Evolutionary conservation across 2,329 filamentous ascomycete species (phyloP), one percentile per base, ranked within the genome.

Genomic region (Fusarium tjaetaba): DNA sequence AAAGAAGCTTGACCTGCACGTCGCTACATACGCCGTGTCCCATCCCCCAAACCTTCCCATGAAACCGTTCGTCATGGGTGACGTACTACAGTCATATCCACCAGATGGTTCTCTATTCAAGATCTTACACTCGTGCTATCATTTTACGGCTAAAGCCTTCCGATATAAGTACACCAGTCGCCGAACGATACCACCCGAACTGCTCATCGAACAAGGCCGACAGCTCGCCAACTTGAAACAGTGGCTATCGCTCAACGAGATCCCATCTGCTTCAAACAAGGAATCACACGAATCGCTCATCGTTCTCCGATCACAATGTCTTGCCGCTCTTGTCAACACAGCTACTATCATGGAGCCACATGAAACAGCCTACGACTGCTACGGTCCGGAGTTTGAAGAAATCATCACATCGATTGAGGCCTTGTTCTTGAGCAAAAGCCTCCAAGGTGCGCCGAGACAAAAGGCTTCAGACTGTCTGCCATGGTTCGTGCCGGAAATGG

Each of bases 181-280:
- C 6, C 62, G 72, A 15, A 4, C 51, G 0, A 55, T 66, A 5
- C 72, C 74, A 4, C 67, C 74, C 3, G 64, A 73, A 2, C 22
- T 76, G 11, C 74, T 76, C n/a, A 73, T 76, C 4, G 72, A 76
- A 8, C 74, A 75, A 30, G 74, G 74, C 15, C 72, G 65, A 8
- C 72, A 73, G 14, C 67, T 76, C 4, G 41, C 58, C 3, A 65
- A 36, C 20, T 11, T 76, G 14, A 73, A 68, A 11, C 72, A 72
- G 28, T 76, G 74, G 74, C 36, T 76, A 0, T 61, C 70, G 7
- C 18, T 6, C 3, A 71, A 76, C 18, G 22, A 45, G 10, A 7
- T 71, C 1, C 34, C 52, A 13, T 2, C 36, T 4, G 4, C 20
- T 4, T 20, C 16, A 6, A 11, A 52, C 0, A 18, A 24, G 1